Evolutionary conservation across 2,329 filamentous ascomycete genomes (phyloP).

Genomic region (Aspergillus pseudotamarii): DNA sequence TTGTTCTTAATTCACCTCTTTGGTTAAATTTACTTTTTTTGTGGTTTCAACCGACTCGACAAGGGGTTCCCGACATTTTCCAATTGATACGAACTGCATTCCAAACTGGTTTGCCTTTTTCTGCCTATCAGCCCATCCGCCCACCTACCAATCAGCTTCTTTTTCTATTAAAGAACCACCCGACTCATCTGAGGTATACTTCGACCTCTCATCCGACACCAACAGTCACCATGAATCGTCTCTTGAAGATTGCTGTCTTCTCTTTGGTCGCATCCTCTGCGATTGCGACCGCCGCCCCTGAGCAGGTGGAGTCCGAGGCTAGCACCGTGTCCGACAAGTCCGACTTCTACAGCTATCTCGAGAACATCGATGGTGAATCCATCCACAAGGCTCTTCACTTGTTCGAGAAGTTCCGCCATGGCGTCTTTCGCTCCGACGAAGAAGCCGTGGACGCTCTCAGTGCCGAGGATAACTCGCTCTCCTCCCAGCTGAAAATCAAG

Average conservation of each 20-base stretch:
- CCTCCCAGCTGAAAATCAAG: conserved; percentile 9
- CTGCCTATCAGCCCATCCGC: background rate
- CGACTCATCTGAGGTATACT: background rate
- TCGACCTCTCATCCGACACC: background rate
- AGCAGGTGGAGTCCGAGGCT: conserved; percentile 15
- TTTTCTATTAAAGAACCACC: background rate
- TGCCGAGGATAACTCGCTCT: conserved; percentile 49
- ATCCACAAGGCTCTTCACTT: conserved; percentile 70
- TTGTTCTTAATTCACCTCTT: background rate
- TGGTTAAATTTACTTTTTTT: background rate
- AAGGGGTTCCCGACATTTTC: background rate
- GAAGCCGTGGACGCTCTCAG: conserved; percentile 66
- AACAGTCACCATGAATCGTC: conserved; percentile 14
- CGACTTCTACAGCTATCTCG: conserved; percentile 58
- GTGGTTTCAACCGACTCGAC: background rate
- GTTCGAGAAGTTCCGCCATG: conserved; percentile 67
- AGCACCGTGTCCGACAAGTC: conserved; percentile 19
- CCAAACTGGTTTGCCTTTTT: background rate
- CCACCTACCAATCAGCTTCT: background rate
- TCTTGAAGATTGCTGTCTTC: conserved; percentile 29
- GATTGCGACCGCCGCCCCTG: conserved; percentile 26
- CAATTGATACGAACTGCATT: background rate
- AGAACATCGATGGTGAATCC: conserved; percentile 52
- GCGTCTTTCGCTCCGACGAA: conserved; percentile 67
- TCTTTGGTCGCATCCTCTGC: conserved; percentile 30